Evolutionary conservation across 768 basidiomycete species (phyloP), one percentile per base, ranked within the genome.

Genomic region (Collybia mongolica): DNA sequence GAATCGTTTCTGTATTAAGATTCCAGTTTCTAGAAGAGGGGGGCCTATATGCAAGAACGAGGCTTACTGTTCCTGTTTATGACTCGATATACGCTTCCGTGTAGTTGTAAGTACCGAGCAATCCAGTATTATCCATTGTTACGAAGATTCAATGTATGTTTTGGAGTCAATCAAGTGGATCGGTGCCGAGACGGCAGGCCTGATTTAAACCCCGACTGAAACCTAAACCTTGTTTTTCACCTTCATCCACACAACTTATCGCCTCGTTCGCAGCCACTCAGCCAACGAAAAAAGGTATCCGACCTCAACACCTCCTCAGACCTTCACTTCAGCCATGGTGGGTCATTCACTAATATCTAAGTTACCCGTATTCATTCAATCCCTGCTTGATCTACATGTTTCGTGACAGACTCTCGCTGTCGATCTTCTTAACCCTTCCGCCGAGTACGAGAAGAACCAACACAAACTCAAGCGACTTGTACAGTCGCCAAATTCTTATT

Each of bases 391-490:
- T 17, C 6, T 17, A 2, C 17, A 14, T 28, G 12, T 51, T 39
- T 51, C 54, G 5, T 37, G 28, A 35, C 54, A 96, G 95, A 82
- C 92, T 83, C 93, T 98, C 77, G 93, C 93, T 71, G 71, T 97
- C 70, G 97, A 99, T 75, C 89, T 99, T 71, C 88, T 98, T 71
- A 91, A 98, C 86, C 96, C 93, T 61, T 88, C 93, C 53, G 72
- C 82, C 59, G 90, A 93, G 69, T 72, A 83, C 62, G 90, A 96
- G 76, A 86, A 76, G 72, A 86, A 79, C 72, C 87, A 84, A 72
- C 96, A 98, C 89, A 98, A 98, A 82, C 90, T 98, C 72, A 98
- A 99, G 84, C 88, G 94, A 70, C 87, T 98, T 63, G 97, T 99
- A 61, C 97, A 98, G 75, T 88, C 88, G 46, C 97, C 97, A 58